Evolutionary conservation across 306 rosid genomes (phyloP), one percentile per base, ranked within the genome.

Genomic region (Luffa aegyptiaca): DNA sequence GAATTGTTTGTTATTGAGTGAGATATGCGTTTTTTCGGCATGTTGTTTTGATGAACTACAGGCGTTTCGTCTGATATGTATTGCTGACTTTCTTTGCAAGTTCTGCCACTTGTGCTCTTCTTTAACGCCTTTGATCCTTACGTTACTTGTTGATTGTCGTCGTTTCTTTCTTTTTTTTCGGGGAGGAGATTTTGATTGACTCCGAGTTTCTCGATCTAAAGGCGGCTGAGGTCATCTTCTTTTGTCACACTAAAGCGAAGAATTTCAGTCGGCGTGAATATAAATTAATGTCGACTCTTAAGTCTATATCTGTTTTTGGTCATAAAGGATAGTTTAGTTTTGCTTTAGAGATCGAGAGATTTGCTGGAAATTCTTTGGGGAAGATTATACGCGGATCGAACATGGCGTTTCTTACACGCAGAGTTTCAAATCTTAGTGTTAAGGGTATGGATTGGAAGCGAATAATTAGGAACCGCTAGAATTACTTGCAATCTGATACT

Each of bases 381-480:
- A 76, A 81, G 76, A 56, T 52, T 39, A 81, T 49, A 21, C 80
- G 56, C 56, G 0, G 77, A 82, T 45, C 31, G 63, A 44, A 42
- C 56, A 39, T 76, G 77, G 81, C 84, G 84, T 82, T 33, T 14
- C 63, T 77, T 45, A 18, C 51, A 82, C 84, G 81, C 69, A 65
- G 78, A 76, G 65, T 53, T 55, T 52, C 26, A 39, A 66, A 56
- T 77, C 61, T 51, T 55, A 42, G 70, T 39, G 39, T 53, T 73
- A 18, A 17, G 70, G 35, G 44, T 76, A 44, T 39, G 52, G 63
- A 48, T 59, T 66, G 35, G 58, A 78, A 44, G 39, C 81, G 80
- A 58, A 77, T 72, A 59, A 78, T 8, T 44, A 45, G 53, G 58
- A 48, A 26, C 44, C 44, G 21, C 59, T 61, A 10, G 45, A 61